Base-by-base conservation (phyloP, 1,139 yeast species). In the Kluyveromyces sp. region DNA sequence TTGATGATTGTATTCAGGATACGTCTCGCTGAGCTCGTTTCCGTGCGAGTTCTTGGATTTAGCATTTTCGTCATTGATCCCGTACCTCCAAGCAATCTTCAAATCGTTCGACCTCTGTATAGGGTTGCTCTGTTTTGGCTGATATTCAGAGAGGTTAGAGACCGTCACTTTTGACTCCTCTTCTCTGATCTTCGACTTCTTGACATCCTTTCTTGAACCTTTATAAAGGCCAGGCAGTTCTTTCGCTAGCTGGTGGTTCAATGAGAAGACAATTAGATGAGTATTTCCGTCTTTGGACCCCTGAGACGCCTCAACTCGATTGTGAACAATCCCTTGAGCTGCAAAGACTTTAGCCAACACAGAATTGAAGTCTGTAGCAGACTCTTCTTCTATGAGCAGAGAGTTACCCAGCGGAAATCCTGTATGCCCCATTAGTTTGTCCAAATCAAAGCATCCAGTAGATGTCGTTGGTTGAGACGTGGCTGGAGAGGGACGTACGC, bases 61-160 rank as follows among this genome's bases (percentile, higher is more conserved):
- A 22, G 54, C 55, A 8, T 9, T n/a, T 33, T 65, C 73, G 45
- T 75, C 75, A 36, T 71, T 74, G 42, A 80, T 61, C 0, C 87
- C 87, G 54, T 86, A 86, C 56, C 94, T 75, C 95, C 95, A 86
- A 1, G 95, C 95, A 55, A 86, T 86, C 58, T 80, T 83, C 69
- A 86, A 64, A 52, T 82, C 85, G 20, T 69, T 64, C 17, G 61
- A 55, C 38, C 57, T 54, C 26, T 33, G 36, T 33, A 6, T 15
- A 17, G 36, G n/a, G 13, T 57, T 48, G 19, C 61, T 53, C 16
- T 53, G 49, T 9, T 45, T 45, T 26, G 49, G 49, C 15, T 42
- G 41, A 13, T 39, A 25, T 44, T 70, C 70, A 3, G 78, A 65
- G 53, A 83, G 58, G 56, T 84, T 84, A 29, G 82, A 77, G 3